A percentile compares a stretch with the other conserved stretches of the same genome.
These are phyloP conservation scores for Aureobasidium melanogenum DNA, from an alignment of 2,329 filamentous ascomycete species.

Conservation along the genomic window DNA sequence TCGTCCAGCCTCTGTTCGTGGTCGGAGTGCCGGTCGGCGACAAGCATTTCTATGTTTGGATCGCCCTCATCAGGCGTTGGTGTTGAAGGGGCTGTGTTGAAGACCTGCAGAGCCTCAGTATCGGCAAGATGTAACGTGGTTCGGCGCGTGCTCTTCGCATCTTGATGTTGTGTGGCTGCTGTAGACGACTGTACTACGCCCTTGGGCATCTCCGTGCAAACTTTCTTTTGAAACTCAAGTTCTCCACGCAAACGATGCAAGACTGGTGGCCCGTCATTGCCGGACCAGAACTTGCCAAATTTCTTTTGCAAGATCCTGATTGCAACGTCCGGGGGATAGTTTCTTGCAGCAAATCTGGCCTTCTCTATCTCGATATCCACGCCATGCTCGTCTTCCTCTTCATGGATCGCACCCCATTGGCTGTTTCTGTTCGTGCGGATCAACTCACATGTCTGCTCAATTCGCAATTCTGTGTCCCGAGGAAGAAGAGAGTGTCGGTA, in stretches of 20 bases:
- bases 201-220: not conserved
- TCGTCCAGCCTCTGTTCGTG: not conserved
- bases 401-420: conserved; percentile 23
- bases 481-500: conserved; percentile 28
- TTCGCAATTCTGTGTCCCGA: conserved; percentile 22
- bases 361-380: conserved; percentile 1
- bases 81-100: conserved; percentile 2
- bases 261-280: not conserved
- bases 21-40: not conserved
- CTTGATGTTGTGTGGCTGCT: not conserved
- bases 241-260: not conserved
- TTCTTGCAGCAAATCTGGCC: conserved; percentile 8
- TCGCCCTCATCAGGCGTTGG: not conserved
- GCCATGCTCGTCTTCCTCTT: not conserved
- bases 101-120: not conserved
- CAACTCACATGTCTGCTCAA: conserved; percentile 22
- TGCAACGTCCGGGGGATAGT: conserved; percentile 8
- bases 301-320: conserved; percentile 3
- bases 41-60: not conserved
- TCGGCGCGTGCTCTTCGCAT: not conserved
- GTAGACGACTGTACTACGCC: not conserved
- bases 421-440: conserved; percentile 24
- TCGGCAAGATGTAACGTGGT: not conserved
- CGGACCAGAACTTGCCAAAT: conserved; percentile 5
- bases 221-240: conserved; percentile 3